Conservation (phyloP, 208 protist genomes). For the Acanthamoeba triangularis region DNA sequence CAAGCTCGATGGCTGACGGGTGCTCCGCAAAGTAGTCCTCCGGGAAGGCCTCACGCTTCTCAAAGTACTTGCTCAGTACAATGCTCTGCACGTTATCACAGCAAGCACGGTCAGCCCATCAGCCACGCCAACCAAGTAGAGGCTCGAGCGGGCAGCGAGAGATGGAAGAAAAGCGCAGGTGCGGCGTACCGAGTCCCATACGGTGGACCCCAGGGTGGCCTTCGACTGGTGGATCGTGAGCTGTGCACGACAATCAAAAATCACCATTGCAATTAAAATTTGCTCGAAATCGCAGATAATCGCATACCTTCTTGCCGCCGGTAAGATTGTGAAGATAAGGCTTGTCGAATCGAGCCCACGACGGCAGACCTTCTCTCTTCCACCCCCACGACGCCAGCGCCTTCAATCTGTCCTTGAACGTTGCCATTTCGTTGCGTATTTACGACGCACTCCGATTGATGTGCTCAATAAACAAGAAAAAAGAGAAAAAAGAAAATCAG, state of each 20-base stretch:
- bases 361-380: slow-evolving; percentile 61
- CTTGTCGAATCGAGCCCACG: slow-evolving; percentile 51
- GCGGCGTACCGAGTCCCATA: slow-evolving; percentile 72
- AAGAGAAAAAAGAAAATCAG: slow-evolving; percentile 21
- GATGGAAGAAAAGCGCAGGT: neutral
- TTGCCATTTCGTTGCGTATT: neutral
- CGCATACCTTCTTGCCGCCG: neutral
- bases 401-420: slow-evolving; percentile 34
- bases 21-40: neutral
- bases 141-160: neutral
- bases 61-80: slow-evolving; percentile 72
- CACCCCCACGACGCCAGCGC: slow-evolving; percentile 39
- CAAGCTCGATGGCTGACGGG: slow-evolving; percentile 51
- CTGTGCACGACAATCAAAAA: slow-evolving; percentile 45
- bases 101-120: neutral
- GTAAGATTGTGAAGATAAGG: neutral
- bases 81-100: slow-evolving; percentile 64
- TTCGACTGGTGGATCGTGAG: slow-evolving; percentile 66
- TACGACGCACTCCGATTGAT: neutral
- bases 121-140: neutral
- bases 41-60: slow-evolving; percentile 10
- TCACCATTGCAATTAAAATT: neutral
- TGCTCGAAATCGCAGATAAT: neutral
- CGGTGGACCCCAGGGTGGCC: slow-evolving; percentile 19
- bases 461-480: neutral